Percentiles rank a stretch among this genome's conserved stretches.
These are phyloP conservation scores for Lasiosphaeriaceae sp. DNA, from an alignment of 495 filamentous ascomycete species.

Conservation along the genomic window DNA sequence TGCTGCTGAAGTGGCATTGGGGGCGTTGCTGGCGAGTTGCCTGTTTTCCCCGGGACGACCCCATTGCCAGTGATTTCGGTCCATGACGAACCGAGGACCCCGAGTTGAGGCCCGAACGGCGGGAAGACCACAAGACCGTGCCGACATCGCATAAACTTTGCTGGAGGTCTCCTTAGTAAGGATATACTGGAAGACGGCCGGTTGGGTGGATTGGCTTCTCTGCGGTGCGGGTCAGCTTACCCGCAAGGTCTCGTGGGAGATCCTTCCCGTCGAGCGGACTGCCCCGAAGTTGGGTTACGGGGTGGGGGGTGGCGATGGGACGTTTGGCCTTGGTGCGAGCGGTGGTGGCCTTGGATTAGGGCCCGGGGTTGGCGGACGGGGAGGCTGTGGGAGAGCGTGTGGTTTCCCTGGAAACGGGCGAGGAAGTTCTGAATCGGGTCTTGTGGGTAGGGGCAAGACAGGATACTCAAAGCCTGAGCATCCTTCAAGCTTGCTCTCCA, in stretches of 20 bases:
- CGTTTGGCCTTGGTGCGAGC: slow-evolving; percentile 1
- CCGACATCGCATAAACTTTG: not conserved
- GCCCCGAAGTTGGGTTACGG: not conserved
- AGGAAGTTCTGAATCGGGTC: not conserved
- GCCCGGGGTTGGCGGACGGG: slow-evolving; percentile 9
- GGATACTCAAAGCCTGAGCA: not conserved
- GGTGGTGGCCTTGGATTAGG: slow-evolving; percentile 9
- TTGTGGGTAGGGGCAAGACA: not conserved
- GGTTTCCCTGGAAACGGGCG: not conserved
- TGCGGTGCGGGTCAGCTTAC: not conserved
- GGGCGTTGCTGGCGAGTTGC: too few relatives aligned
- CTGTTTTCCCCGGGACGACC: too few relatives aligned
- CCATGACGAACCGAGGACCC: too few relatives aligned
- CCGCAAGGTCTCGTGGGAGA: not conserved
- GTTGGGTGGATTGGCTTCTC: not conserved
- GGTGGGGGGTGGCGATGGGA: slow-evolving; percentile 11
- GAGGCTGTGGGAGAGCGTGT: slow-evolving; percentile 4
- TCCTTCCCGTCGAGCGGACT: not conserved
- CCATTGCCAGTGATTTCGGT: too few relatives aligned
- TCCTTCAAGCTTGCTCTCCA: too few relatives aligned
- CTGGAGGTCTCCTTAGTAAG: not conserved
- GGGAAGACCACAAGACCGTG: too few relatives aligned
- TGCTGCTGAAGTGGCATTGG: too few relatives aligned
- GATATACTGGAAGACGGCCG: too few relatives aligned
- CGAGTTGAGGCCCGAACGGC: too few relatives aligned